A percentile compares a stretch with the other conserved stretches of the same genome.
Conservation (phyloP, 1,284 basidiomycete species). For the Cyathus olla region DNA sequence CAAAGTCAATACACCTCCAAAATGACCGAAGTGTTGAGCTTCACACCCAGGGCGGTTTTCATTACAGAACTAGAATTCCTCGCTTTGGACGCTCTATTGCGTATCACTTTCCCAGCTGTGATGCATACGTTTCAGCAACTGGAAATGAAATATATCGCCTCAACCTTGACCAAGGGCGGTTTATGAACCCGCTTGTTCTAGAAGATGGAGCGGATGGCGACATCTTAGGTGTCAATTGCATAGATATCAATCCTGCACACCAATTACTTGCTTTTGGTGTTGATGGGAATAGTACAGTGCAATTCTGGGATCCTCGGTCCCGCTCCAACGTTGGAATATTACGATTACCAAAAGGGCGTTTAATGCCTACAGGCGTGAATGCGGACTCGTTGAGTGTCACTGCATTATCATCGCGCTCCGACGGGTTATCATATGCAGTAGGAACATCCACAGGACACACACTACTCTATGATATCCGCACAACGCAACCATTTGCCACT, state of each 20-base stretch:
- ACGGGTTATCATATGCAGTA: slow-evolving; percentile 94
- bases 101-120: slow-evolving; percentile 90
- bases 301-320: slow-evolving; percentile 97
- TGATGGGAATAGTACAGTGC: slow-evolving; percentile 87
- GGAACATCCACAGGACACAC: slow-evolving; percentile 97
- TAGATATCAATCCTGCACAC: slow-evolving; percentile 96
- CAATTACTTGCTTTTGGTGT: slow-evolving; percentile 92
- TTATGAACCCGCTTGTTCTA: slow-evolving; percentile 84
- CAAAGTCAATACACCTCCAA: slow-evolving; percentile 97
- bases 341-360: slow-evolving; percentile 72
- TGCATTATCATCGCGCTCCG: slow-evolving; percentile 84
- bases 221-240: slow-evolving; percentile 87
- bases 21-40: slow-evolving; percentile 95
- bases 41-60: slow-evolving; percentile 94
- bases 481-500: slow-evolving; percentile 83
- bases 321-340: slow-evolving; percentile 83
- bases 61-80: slow-evolving; percentile 94
- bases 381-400: slow-evolving; percentile 79
- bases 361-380: slow-evolving; percentile 62
- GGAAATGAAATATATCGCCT: slow-evolving; percentile 93
- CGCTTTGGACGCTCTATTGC: slow-evolving; percentile 92
- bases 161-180: slow-evolving; percentile 96
- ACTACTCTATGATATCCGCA: slow-evolving; percentile 94
- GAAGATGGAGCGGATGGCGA: slow-evolving; percentile 64
- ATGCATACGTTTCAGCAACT: slow-evolving; percentile 82